Base-by-base conservation (phyloP, 208 protist genomes). In the Leishmania guyanensis region DNA sequence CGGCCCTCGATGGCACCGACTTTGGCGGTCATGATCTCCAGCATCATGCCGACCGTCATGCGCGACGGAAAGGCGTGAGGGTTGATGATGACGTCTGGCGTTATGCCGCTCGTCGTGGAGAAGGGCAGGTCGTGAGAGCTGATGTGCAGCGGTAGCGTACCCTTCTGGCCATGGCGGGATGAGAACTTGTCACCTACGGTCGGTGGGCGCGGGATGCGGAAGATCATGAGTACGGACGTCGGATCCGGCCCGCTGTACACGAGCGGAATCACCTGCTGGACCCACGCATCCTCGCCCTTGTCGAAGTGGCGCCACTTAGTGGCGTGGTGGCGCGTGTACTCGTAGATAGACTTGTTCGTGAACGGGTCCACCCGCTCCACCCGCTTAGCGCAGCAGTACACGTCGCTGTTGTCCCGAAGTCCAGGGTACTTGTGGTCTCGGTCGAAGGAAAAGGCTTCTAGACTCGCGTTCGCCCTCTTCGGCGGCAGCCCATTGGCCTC, bases 121-220 rank as follows among this genome's bases (percentile, higher is more conserved):
- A 99, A 99, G 53, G 98, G 98, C 89, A 99, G 97, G 87, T 99
- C 94, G 77, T 97, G 88, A 69, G 92, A 51, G 53, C 92, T 95
- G 90, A 98, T 99, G 72, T 99, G 89, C n/a, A 99, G 87, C 60
- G 96, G 97, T 66, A 99, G 87, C 66, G 98, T 98, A 84, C 99
- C 99, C 91, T 99, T 99, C 90, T 99, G 99, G 26, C 99, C 99
- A 91, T 99, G 99, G 46, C 99, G 90, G 0, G 97, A 99, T 0
- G 99, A 98, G 88, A 99, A 99, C 92, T 99, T 99, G 94, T 99
- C 99, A 29, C 99, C 99, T n/a, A 99, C 95, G 26, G 98, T 90
- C 16, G 99, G 99, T 62, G 98, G 98, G 72, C 99, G 96, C 39
- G 97, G 95, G 78, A 98, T 95, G 81, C 99, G 91, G 69, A 99